Evolutionary conservation across 805 yeast species (phyloP), one percentile per base, ranked within the genome.

Genomic region (Yarrowia sp.): DNA sequence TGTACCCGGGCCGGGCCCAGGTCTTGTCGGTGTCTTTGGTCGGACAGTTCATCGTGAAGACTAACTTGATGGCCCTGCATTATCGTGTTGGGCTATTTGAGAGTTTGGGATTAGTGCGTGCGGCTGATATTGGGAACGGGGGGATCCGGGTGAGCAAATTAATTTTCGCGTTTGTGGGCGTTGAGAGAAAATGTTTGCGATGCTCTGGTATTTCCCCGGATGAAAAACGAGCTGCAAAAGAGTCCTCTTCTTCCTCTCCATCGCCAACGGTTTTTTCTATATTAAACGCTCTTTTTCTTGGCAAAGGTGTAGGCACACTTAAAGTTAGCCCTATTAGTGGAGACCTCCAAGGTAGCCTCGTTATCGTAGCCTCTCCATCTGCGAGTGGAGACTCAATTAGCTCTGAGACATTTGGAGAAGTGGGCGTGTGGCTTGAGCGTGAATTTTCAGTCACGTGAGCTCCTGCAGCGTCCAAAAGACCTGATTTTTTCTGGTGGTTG

Each of bases 11-110:
- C 3, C 55, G 38, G 2, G 55, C 55, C 55, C 55, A 47, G 21
- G 55, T 47, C 22, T 47, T 47, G 55, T 47, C 55, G 13, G 55
- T 47, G 10, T 47, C 55, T 47, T 47, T 47, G n/a, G 55, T 47
- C 21, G 55, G 55, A n/a, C 55, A 47, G 32, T 47, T 47, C 55
- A 47, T 46, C 12, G 10, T 19, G 53, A 13, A 19, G 10, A 16
- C 35, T 18, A 44, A 24, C 4, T 8, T 14, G 55, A 31, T 46
- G 29, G 12, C 29, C 55, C 27, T 47, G 55, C 55, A 47, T 47
- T 47, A 31, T 47, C 38, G 27, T 29, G 9, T 13, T 10, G 32
- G n/a, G 2, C 32, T 8, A 18, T 18, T 2, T 2, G 24, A 44
- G 51, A 44, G 51, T 44, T 44, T 44, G 5, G 33, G 19, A n/a